These are phyloP conservation scores for Amaranthus cruentus DNA, from an alignment of 148 eudicot species.

Conservation along the genomic window DNA sequence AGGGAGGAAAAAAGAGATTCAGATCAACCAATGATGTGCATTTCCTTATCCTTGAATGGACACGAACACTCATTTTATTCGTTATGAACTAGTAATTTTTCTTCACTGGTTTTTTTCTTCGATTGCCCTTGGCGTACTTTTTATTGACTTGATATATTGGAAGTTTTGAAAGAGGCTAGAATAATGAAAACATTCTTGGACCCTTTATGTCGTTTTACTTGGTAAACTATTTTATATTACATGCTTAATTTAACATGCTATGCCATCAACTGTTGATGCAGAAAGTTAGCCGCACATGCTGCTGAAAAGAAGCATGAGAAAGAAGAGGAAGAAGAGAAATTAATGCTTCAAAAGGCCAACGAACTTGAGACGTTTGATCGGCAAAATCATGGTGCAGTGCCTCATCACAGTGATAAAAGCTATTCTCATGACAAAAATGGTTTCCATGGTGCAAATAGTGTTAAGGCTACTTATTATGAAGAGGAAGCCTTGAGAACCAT, in stretches of 20 bases:
- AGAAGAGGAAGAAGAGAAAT: conserved; percentile 75
- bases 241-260: neutral
- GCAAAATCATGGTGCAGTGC: conserved; percentile 92
- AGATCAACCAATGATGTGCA: too few relatives aligned
- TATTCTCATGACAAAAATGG: conserved; percentile 64
- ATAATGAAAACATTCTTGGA: neutral
- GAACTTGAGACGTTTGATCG: conserved; percentile 92
- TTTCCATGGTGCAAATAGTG: conserved; percentile 96
- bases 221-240: neutral
- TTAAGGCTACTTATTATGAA: conserved; percentile 81
- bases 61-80: too few relatives aligned
- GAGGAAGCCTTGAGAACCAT: conserved; percentile 90
- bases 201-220: neutral
- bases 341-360: conserved; percentile 68
- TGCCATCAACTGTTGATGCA: conserved; percentile 15
- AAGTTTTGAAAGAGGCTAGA: too few relatives aligned
- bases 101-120: too few relatives aligned
- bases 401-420: conserved; percentile 77
- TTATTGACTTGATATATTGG: too few relatives aligned
- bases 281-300: conserved; percentile 75
- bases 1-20: too few relatives aligned
- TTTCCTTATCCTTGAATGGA: too few relatives aligned
- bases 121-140: too few relatives aligned
- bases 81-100: too few relatives aligned
- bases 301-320: conserved; percentile 73